phyloP scores from a whole-genome alignment of 306 rosid genomes.

The Phaseolus lunatus region DNA sequence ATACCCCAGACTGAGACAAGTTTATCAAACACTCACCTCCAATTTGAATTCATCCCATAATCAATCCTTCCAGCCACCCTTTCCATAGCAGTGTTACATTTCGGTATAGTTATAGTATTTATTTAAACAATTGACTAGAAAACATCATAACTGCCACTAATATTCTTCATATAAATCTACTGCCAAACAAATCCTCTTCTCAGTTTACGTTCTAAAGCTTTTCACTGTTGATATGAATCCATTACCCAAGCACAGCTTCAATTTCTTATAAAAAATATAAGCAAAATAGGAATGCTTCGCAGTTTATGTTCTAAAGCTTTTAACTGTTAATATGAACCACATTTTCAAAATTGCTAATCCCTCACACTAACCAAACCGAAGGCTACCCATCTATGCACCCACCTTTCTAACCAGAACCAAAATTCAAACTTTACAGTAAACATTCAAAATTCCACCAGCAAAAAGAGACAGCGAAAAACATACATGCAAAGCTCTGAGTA shows the following conservation, averaged over 20 bases:
- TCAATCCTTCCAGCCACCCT: background rate
- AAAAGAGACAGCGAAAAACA: slow-evolving; percentile 39
- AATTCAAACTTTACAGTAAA: slow-evolving; percentile 29
- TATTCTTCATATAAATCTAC: slow-evolving; percentile 15
- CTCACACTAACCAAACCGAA: slow-evolving; percentile 34
- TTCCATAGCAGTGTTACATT: slow-evolving; percentile 1
- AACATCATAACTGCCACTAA: slow-evolving; percentile 2
- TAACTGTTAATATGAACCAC: background rate
- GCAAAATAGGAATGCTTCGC: background rate
- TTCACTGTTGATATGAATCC: background rate
- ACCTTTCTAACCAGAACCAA: background rate
- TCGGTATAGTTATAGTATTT: background rate
- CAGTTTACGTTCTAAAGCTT: background rate
- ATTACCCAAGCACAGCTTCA: background rate
- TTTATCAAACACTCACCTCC: background rate
- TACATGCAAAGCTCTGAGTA: slow-evolving; percentile 92
- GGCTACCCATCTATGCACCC: background rate
- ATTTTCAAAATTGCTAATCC: background rate
- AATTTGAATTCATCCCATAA: slow-evolving; percentile 2
- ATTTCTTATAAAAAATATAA: slow-evolving; percentile 12
- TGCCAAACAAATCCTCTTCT: slow-evolving; percentile 18
- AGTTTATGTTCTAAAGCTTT: too few species aligned
- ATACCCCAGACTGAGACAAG: background rate
- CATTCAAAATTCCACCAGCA: slow-evolving; percentile 12
- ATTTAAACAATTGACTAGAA: background rate